Conservation (phyloP, 768 basidiomycete genomes). For the Tylopilus sp. region DNA sequence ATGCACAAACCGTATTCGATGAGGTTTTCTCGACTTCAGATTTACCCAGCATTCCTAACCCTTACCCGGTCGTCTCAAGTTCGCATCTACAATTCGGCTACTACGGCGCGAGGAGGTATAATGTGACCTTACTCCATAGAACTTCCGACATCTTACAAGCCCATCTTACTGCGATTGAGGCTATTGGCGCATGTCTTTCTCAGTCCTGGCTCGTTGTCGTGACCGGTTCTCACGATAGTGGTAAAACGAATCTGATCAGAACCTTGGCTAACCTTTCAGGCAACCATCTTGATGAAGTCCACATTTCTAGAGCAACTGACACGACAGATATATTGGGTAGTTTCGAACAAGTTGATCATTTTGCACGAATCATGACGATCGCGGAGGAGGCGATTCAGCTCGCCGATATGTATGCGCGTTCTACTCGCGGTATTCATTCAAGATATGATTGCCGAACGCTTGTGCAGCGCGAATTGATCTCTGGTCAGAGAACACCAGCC, state of each 20-base stretch:
- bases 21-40: conserved; percentile 41
- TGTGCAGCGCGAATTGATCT: conserved; percentile 17
- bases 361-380: conserved; percentile 36
- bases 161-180: conserved; percentile 67
- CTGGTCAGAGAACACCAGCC: conserved; percentile 12
- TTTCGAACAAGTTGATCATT: conserved; percentile 84
- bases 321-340: conserved; percentile 92
- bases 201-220: conserved; percentile 89
- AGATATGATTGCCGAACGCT: conserved; percentile 12
- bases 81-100: conserved; percentile 65
- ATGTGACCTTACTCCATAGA: conserved; percentile 33
- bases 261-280: conserved; percentile 71
- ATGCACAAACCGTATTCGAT: conserved; percentile 53
- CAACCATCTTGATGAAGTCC: conserved; percentile 62
- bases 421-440: conserved; percentile 20
- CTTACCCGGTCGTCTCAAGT: conserved; percentile 36
- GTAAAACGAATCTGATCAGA: conserved; percentile 77
- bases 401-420: conserved; percentile 39
- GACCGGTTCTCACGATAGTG: conserved; percentile 66
- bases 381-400: conserved; percentile 40
- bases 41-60: conserved; percentile 39
- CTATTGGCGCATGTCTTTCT: conserved; percentile 67
- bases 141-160: conserved; percentile 54
- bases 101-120: conserved; percentile 38
- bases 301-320: conserved; percentile 84